These are phyloP conservation scores for Eucalyptus polyanthemos DNA, from an alignment of 345 rosid genomes.

Conservation along the genomic window DNA sequence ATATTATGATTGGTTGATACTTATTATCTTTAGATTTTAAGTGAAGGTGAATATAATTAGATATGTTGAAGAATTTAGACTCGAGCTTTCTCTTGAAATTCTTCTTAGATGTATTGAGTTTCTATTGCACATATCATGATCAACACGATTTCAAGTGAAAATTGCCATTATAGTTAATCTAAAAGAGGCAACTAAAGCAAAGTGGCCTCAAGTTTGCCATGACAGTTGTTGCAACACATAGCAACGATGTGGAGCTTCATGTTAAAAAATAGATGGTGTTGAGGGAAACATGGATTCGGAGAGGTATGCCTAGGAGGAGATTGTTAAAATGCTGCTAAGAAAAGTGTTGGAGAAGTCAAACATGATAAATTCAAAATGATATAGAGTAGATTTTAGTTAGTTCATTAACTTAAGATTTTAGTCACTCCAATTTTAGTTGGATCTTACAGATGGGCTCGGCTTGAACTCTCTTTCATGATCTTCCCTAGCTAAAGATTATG, in stretches of 20 bases:
- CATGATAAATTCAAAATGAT: not conserved
- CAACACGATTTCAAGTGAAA: not conserved
- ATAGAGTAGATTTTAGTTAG: not conserved
- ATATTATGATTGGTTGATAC: no score
- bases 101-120: not conserved
- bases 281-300: not conserved
- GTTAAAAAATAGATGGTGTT: not conserved
- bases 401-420: no score
- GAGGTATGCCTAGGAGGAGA: not conserved
- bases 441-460: not conserved
- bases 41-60: not conserved
- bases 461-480: not conserved
- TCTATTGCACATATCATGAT: not conserved
- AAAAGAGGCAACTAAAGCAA: not conserved
- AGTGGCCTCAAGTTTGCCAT: not conserved
- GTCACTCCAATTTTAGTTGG: not conserved
- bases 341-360: not conserved
- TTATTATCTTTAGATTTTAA: not conserved
- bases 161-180: not conserved
- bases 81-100: not conserved
- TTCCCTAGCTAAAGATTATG: not conserved
- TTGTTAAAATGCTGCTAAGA: not conserved
- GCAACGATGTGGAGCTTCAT: not conserved
- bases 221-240: not conserved
- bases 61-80: not conserved